Evolutionary conservation across 164 flowering plant genomes (phyloP).

Genomic region (Umbellularia californica): DNA sequence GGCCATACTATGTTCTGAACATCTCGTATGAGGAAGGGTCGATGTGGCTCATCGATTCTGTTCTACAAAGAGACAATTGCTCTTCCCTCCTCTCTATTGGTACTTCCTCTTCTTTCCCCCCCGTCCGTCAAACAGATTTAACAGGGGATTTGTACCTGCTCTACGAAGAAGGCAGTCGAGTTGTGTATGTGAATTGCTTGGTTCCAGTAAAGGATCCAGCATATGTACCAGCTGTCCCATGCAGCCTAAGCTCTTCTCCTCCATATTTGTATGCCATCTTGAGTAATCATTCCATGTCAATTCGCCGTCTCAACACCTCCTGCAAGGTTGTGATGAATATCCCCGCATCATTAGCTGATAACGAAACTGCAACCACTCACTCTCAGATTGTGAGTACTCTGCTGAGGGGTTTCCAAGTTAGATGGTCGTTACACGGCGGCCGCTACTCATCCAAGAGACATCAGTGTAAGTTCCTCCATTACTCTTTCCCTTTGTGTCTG

Average conservation of each 20-base stretch:
- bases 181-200: not conserved
- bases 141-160: fast-evolving
- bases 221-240: not conserved
- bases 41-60: not conserved
- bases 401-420: not conserved
- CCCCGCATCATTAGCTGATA: not conserved
- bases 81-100: too few species aligned
- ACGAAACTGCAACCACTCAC: not conserved
- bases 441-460: too few species aligned
- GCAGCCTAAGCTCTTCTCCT: not conserved
- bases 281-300: not conserved
- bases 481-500: too few species aligned
- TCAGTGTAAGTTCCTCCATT: too few species aligned
- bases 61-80: not conserved
- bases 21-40: too few species aligned
- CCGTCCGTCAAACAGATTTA: not conserved
- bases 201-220: not conserved
- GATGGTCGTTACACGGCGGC: not conserved
- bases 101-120: too few species aligned
- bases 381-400: not conserved
- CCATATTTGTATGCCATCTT: not conserved
- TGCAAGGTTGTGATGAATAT: not conserved
- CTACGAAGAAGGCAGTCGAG: not conserved
- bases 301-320: not conserved
- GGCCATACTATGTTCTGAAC: too few species aligned